Conservation (phyloP, 2,329 filamentous ascomycete genomes). For the Xylariaceae sp. region DNA sequence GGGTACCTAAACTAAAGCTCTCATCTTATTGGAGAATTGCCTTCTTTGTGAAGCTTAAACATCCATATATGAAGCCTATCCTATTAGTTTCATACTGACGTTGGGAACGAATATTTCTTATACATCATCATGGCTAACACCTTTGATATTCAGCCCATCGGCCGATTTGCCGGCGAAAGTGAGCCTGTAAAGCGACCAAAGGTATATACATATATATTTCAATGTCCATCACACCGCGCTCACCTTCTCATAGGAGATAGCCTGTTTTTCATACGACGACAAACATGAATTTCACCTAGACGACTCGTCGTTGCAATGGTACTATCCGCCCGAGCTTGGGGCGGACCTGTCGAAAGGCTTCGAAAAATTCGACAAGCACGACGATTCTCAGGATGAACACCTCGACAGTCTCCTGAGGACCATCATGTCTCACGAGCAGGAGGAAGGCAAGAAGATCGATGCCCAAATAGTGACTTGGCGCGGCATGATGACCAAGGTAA, state of each 20-base stretch:
- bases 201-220: conserved; percentile 44
- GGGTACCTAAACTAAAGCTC: not conserved
- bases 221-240: not conserved
- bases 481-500: conserved; percentile 97
- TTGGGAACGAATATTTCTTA: not conserved
- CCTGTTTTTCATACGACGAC: conserved; percentile 91
- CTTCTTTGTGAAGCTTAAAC: not conserved
- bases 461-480: conserved; percentile 89
- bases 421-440: conserved; percentile 72
- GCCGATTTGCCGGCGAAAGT: conserved; percentile 67
- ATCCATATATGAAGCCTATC: not conserved
- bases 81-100: not conserved
- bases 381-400: conserved; percentile 84
- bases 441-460: conserved; percentile 67
- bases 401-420: conserved; percentile 80
- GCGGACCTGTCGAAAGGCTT: conserved; percentile 80
- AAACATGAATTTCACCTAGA: conserved; percentile 76
- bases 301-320: conserved; percentile 81
- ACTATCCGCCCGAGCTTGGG: conserved; percentile 75
- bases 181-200: conserved; percentile 75
- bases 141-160: conserved; percentile 71
- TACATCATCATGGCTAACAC: conserved; percentile 20
- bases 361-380: conserved; percentile 78
- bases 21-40: not conserved
- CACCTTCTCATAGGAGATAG: conserved; percentile 69